phyloP scores from a whole-genome alignment of 2,329 filamentous ascomycete genomes.

The Apiospora saccharicola region DNA sequence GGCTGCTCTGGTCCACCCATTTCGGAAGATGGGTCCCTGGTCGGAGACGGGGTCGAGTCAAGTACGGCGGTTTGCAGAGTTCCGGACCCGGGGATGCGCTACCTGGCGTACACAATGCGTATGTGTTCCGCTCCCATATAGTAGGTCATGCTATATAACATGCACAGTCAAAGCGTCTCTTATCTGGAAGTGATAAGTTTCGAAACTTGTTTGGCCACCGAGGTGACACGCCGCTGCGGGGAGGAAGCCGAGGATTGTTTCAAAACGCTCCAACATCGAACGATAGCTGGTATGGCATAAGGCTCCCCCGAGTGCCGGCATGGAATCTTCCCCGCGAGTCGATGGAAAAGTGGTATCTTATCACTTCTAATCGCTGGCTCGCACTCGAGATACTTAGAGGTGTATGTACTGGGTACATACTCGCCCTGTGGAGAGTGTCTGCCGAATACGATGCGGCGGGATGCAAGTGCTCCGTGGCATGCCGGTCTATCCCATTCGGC shows the following conservation, averaged over 20 bases:
- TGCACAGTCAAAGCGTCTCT: background rate
- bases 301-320: background rate
- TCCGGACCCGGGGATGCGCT: background rate
- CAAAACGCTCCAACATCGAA: background rate
- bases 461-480: background rate
- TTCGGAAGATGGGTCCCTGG: slow-evolving; percentile 4
- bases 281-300: slow-evolving; percentile 13
- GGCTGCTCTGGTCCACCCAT: background rate
- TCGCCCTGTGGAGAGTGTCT: background rate
- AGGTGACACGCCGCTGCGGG: slow-evolving; percentile 8
- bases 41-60: background rate
- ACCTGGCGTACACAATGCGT: background rate
- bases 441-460: background rate
- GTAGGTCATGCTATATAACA: background rate
- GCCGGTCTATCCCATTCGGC: too few relatives aligned
- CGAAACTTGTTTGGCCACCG: slow-evolving; percentile 8
- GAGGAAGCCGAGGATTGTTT: background rate
- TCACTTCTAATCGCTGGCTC: background rate
- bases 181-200: slow-evolving; percentile 1
- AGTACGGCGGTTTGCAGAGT: background rate
- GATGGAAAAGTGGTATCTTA: background rate
- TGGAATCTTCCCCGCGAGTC: background rate
- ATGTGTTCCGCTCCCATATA: background rate
- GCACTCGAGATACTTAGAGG: background rate
- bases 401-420: background rate